A percentile compares a stretch with the other conserved stretches of the same genome.
These are phyloP conservation scores for Termitomyces sp. DNA, from an alignment of 768 basidiomycete species.

Conservation along the genomic window DNA sequence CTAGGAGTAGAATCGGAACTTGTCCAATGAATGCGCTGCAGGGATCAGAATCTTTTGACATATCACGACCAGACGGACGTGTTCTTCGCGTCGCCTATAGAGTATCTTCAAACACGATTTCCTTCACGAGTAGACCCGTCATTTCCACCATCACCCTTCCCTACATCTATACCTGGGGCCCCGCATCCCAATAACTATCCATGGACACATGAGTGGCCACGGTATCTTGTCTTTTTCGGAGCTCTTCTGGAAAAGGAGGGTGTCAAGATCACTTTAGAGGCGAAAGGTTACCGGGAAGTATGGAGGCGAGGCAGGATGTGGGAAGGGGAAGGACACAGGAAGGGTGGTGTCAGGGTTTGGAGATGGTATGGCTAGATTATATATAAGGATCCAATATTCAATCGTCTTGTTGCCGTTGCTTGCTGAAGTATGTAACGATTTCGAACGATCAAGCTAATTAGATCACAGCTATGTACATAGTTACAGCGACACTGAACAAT, in stretches of 20 bases:
- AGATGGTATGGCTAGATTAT: constrained; percentile 26
- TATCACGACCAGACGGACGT: constrained; percentile 81
- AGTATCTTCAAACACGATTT: constrained; percentile 65
- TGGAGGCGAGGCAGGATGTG: constrained; percentile 62
- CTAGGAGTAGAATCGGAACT: background rate
- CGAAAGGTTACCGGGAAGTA: constrained; percentile 58
- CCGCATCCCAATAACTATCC: constrained; percentile 27
- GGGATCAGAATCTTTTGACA: constrained; percentile 42
- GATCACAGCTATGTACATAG: background rate
- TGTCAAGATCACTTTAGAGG: constrained; percentile 40
- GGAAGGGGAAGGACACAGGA: constrained; percentile 71
- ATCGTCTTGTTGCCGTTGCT: background rate
- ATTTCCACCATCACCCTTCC: constrained; percentile 62
- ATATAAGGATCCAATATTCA: background rate
- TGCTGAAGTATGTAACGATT: background rate
- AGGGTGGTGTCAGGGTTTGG: constrained; percentile 74
- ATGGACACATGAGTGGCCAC: constrained; percentile 79
- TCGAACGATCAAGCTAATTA: background rate
- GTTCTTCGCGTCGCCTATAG: constrained; percentile 69
- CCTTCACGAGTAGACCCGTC: constrained; percentile 52
- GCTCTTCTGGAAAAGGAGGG: constrained; percentile 55
- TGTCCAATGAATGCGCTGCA: constrained; percentile 18
- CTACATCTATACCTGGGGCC: constrained; percentile 45
- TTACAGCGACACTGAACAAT: too few species aligned
- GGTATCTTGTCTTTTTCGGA: constrained; percentile 79